Percentiles rank a stretch among this genome's conserved stretches.
Conservation (phyloP, 805 yeast genomes). For the Yamadazyma philogaea region DNA sequence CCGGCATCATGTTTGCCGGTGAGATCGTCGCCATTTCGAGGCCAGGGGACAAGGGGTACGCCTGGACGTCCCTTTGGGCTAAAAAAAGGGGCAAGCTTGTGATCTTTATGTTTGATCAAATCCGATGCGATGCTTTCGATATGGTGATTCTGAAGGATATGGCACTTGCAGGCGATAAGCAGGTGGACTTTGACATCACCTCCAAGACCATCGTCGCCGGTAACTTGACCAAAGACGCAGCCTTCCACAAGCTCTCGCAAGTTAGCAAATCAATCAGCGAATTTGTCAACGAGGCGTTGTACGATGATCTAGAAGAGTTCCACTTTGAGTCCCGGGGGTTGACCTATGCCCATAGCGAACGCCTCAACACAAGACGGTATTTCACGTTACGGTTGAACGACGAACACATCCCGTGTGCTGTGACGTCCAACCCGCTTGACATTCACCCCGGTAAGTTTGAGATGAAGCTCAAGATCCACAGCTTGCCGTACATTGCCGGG, state of each 20-base stretch:
- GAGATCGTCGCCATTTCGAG: conserved; percentile 78
- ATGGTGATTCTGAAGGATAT: conserved; percentile 36
- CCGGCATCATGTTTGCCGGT: conserved; percentile 68
- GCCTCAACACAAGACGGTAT: conserved; percentile 58
- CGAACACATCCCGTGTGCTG: conserved; percentile 68
- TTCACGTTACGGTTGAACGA: conserved; percentile 49
- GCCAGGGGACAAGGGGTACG: conserved; percentile 56
- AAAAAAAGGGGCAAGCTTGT: conserved; percentile 67
- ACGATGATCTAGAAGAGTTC: conserved; percentile 16
- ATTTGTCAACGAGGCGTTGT: conserved; percentile 6
- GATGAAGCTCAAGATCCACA: conserved; percentile 63
- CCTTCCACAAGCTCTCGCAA: conserved; percentile 18
- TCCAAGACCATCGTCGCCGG: conserved; percentile 35
- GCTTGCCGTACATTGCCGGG: conserved; percentile 86
- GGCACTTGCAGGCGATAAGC: background rate
- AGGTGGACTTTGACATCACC: conserved; percentile 13
- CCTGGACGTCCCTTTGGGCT: conserved; percentile 92
- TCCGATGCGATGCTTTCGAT: conserved; percentile 62
- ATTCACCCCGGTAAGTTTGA: conserved; percentile 37
- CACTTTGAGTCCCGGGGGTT: conserved; percentile 9
- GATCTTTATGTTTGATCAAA: conserved; percentile 84
- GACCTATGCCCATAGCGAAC: conserved; percentile 17
- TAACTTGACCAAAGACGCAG: conserved; percentile 20
- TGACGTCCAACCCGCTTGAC: conserved; percentile 58
- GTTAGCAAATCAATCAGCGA: conserved; percentile 27